Evolutionary conservation across 305 asterid genomes (phyloP).

Genomic region (Lippia alba): DNA sequence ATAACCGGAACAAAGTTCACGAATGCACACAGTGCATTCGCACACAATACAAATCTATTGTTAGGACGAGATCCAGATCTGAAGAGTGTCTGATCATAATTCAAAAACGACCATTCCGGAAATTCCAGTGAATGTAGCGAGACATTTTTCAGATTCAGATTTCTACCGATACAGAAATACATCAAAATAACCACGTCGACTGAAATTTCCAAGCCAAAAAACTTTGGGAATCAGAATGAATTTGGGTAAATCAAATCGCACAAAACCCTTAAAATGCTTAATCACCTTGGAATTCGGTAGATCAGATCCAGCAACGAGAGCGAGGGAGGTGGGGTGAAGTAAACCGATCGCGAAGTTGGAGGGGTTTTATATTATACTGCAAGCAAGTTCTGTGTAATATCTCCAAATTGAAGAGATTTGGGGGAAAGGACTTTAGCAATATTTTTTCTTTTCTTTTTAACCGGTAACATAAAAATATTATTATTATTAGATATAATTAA

Average conservation of each 20-base stretch:
- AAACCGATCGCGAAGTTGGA: background rate
- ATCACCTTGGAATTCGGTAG: constrained; percentile 25
- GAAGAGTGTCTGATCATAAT: background rate
- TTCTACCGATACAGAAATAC: background rate
- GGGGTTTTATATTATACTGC: background rate
- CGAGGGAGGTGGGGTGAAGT: constrained; percentile 18
- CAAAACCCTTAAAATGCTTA: background rate
- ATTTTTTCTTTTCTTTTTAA: background rate
- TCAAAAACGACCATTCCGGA: background rate
- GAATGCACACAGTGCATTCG: constrained; percentile 2
- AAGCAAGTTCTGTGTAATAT: no score
- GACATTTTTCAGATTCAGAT: background rate
- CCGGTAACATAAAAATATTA: no score
- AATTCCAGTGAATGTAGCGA: background rate
- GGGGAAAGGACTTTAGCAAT: no score
- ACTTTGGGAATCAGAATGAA: background rate
- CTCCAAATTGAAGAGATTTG: no score
- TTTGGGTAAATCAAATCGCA: constrained; percentile 20
- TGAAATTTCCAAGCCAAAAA: background rate
- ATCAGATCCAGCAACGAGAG: constrained; percentile 26
- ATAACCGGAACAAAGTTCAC: background rate
- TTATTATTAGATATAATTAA: no score
- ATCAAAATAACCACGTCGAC: background rate
- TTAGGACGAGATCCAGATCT: constrained; percentile 26
- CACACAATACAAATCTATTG: background rate